Evolutionary conservation across 179 eudicot species (phyloP), one percentile per base, ranked within the genome.

Genomic region (Spinacia oleracea): DNA sequence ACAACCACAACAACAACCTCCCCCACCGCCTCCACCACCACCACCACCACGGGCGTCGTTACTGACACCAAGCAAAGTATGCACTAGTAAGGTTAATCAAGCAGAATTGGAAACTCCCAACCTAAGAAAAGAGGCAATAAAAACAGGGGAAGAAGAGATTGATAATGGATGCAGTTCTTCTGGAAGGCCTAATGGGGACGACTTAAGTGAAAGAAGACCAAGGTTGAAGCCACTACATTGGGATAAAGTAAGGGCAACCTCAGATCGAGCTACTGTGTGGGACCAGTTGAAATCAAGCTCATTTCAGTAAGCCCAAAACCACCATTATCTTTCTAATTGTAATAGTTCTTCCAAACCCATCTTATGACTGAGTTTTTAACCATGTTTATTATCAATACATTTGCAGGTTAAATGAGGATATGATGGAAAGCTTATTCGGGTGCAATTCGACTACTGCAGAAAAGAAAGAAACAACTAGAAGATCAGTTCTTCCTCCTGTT

Each of bases 231-330:
- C 99, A 63, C 73, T 96, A 70, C 98, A 96, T 56, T 96, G 99
- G 99, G 99, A 96, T 85, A 96, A 96, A 89, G 97, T 96, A 48
- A 74, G 89, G 83, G 98, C 99, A 77, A 89, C 91, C 75, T 91
- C 99, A 0, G 97, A 92, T 66, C 82, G 91, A 82, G 92, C 89
- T 25, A 96, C 98, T 0, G 99, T 91, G 43, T 96, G 99, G 99
- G 99, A 96, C 86, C 97, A 90, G 80, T 80, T 96, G 71, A 88
- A 89, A 77, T 92, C 99, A 32, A 96, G 99, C 90, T 91, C 98
- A 69, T 96, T 96, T 81, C 95, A 89, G 99, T 91, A 88, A 95
- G 95, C 58, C 48, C 5, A 58, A n/a, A n/a, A n/a, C n/a, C n/a
- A n/a, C n/a, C n/a, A n/a, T n/a, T n/a, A n/a, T n/a, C n/a, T n/a